These are phyloP conservation scores for Gloeophyllum trabeum DNA, from an alignment of 768 basidiomycete species.

Conservation along the genomic window DNA sequence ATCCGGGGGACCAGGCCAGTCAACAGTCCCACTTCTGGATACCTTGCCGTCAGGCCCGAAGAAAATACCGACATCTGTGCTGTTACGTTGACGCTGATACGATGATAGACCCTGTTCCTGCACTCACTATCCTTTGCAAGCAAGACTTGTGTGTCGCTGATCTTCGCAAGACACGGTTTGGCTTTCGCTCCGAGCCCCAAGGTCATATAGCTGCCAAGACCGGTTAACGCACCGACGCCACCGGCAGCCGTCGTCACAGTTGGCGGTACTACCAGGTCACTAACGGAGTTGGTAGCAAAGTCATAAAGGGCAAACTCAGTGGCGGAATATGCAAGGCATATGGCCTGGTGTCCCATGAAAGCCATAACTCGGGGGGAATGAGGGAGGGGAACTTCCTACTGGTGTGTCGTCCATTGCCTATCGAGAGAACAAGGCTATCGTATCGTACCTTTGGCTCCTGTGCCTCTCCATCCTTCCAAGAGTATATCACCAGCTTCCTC, in stretches of 20 bases:
- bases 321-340: slow-evolving; percentile 73
- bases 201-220: slow-evolving; percentile 79
- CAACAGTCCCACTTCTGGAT: slow-evolving; percentile 36
- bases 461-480: slow-evolving; percentile 78
- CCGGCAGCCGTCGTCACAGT: slow-evolving; percentile 21
- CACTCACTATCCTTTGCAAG: slow-evolving; percentile 72
- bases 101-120: not conserved
- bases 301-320: slow-evolving; percentile 71
- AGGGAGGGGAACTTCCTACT: slow-evolving; percentile 69
- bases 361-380: slow-evolving; percentile 84
- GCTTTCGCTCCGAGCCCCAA: slow-evolving; percentile 66
- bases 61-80: slow-evolving; percentile 55
- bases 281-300: slow-evolving; percentile 41
- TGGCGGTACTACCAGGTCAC: slow-evolving; percentile 38
- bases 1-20: slow-evolving; percentile 76
- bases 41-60: slow-evolving; percentile 49
- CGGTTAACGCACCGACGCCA: slow-evolving; percentile 69
- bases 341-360: slow-evolving; percentile 51
- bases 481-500: slow-evolving; percentile 74
- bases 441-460: slow-evolving; percentile 53
- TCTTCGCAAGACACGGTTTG: slow-evolving; percentile 48
- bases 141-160: slow-evolving; percentile 52
- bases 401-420: slow-evolving; percentile 3
- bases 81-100: slow-evolving; percentile 1
- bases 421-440: not conserved